A percentile compares a stretch with the other conserved stretches of the same genome.
Evolutionary conservation across 2,329 filamentous ascomycete genomes (phyloP).

Genomic region (Clonostachys chloroleuca): DNA sequence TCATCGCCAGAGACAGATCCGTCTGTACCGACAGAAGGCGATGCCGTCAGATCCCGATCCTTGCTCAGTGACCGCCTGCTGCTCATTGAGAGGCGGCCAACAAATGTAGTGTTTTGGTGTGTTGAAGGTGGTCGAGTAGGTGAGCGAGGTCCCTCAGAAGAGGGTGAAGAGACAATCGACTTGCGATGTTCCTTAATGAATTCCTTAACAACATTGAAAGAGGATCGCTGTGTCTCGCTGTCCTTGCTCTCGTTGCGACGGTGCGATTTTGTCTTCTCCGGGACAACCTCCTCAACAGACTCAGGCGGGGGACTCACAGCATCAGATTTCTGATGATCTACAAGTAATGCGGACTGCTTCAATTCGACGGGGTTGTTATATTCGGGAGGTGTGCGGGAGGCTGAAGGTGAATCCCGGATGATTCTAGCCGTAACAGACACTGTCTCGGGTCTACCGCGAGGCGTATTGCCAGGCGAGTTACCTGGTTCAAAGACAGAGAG

Average conservation of each 20-base stretch:
- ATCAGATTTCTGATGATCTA: slow-evolving; percentile 43
- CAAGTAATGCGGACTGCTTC: slow-evolving; percentile 54
- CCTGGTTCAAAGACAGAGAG: slow-evolving; percentile 49
- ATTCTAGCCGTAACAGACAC: slow-evolving; percentile 88
- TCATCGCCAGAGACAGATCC: slow-evolving; percentile 33
- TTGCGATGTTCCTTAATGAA: slow-evolving; percentile 57
- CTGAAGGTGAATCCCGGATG: slow-evolving; percentile 54
- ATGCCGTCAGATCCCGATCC: slow-evolving; percentile 27
- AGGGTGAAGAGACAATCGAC: slow-evolving; percentile 36
- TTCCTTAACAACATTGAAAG: slow-evolving; percentile 53
- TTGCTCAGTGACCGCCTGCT: slow-evolving; percentile 23
- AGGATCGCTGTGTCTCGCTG: slow-evolving; percentile 46
- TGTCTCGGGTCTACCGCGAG: slow-evolving; percentile 60
- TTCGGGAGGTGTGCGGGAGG: slow-evolving; percentile 20
- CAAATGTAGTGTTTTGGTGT: slow-evolving; percentile 38
- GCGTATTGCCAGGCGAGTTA: slow-evolving; percentile 17
- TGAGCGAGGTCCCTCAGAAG: slow-evolving; percentile 21
- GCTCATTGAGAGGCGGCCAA: slow-evolving; percentile 53
- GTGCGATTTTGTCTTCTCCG: slow-evolving; percentile 7
- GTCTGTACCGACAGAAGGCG: slow-evolving; percentile 37
- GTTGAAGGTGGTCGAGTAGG: slow-evolving; percentile 42
- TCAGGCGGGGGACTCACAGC: background rate
- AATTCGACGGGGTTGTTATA: slow-evolving; percentile 32
- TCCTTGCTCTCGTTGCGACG: slow-evolving; percentile 27
- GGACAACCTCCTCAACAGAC: background rate